Conservation (phyloP, 2,329 filamentous ascomycete genomes). For the Xylariaceae sp. region DNA sequence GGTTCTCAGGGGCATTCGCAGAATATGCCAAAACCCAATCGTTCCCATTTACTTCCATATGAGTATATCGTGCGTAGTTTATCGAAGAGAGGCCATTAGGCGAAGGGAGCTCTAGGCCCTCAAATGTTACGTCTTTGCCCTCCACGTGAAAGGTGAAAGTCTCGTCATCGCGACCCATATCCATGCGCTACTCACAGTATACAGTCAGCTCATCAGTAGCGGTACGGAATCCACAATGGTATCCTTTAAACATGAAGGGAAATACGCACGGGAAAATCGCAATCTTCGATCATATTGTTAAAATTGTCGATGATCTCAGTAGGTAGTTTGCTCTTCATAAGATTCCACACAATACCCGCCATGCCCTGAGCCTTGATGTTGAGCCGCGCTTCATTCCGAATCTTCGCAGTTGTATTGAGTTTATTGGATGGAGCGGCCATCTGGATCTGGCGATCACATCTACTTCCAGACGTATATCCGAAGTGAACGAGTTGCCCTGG, state of each 20-base stretch:
- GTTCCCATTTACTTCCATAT: constrained; percentile 20
- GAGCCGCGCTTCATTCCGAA: constrained; percentile 5
- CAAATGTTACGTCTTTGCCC: constrained; percentile 15
- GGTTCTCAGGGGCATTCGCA: constrained; percentile 10
- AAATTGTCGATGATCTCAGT: constrained; percentile 17
- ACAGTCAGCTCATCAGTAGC: background rate
- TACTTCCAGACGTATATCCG: constrained; percentile 19
- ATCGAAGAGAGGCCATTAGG: constrained; percentile 15
- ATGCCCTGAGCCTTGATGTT: constrained; percentile 19
- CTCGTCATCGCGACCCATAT: constrained; percentile 15
- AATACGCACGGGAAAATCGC: constrained; percentile 14
- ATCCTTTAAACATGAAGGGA: background rate
- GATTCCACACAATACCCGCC: constrained; percentile 23
- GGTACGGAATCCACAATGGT: background rate
- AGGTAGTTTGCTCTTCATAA: constrained; percentile 19
- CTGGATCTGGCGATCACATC: constrained; percentile 7
- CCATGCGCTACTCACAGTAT: constrained; percentile 13
- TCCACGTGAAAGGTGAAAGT: constrained; percentile 18
- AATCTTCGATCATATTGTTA: constrained; percentile 14
- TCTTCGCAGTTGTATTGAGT: constrained; percentile 5
- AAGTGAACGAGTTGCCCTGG: constrained; percentile 15
- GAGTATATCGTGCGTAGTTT: constrained; percentile 21
- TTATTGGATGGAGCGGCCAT: constrained; percentile 3
- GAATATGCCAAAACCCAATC: constrained; percentile 19
- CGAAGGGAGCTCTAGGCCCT: constrained; percentile 17